Conservation (phyloP, 129 eudicot species). For the Arctium minus region DNA sequence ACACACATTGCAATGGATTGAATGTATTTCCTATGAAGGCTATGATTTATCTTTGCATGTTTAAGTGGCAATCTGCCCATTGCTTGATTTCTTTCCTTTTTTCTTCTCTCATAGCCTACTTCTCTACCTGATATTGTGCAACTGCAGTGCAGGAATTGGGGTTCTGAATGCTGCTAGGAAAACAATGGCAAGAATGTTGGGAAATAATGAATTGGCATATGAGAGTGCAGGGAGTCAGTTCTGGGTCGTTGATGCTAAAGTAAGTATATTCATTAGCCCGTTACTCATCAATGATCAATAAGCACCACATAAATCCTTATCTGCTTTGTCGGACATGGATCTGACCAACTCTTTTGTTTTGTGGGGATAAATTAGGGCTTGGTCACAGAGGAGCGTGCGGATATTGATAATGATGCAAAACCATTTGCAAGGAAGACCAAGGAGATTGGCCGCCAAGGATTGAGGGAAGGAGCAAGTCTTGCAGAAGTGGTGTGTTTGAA, state of each 20-base stretch:
- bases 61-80: not conserved
- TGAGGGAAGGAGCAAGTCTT: conserved; percentile 89
- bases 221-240: conserved; percentile 94
- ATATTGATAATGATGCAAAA: conserved; percentile 72
- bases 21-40: not conserved
- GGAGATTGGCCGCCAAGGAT: conserved; percentile 77
- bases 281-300: not conserved
- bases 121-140: conserved; percentile 8
- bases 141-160: conserved; percentile 95
- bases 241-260: conserved; percentile 99
- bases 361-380: conserved; percentile 55
- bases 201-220: conserved; percentile 77
- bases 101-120: not conserved
- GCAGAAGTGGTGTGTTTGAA: conserved; percentile 75
- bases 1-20: too few relatives aligned
- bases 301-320: not conserved
- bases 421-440: conserved; percentile 90
- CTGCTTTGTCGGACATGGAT: not conserved
- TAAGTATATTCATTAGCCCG: conserved; percentile 26
- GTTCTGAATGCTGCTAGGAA: conserved; percentile 97
- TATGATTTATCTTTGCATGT: not conserved
- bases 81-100: not conserved
- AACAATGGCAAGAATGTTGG: conserved; percentile 98
- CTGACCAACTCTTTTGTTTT: not conserved
- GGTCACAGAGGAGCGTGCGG: conserved; percentile 82